phyloP scores from a whole-genome alignment of 331 rosid species.

The Saraca asoca region DNA sequence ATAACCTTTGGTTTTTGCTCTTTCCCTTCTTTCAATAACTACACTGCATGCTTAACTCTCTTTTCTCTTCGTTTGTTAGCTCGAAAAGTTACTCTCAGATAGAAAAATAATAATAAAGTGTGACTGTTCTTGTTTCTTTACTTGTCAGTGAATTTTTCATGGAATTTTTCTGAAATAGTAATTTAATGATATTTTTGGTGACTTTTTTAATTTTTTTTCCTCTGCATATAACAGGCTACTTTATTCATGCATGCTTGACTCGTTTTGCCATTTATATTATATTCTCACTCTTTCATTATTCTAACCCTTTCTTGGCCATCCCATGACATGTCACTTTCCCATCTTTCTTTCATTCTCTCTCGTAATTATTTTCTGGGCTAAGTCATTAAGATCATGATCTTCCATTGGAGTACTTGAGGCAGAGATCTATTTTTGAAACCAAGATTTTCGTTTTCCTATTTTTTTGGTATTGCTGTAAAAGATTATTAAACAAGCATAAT shows the following conservation, averaged over 20 bases:
- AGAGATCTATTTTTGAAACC: not conserved
- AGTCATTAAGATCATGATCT: conserved; percentile 35
- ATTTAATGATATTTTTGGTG: conserved; percentile 34
- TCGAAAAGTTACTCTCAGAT: conserved; percentile 24
- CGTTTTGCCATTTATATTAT: conserved; percentile 43
- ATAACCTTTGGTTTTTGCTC: not conserved
- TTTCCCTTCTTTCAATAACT: conserved; percentile 39
- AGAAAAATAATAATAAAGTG: conserved; percentile 26
- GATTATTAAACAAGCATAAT: no score
- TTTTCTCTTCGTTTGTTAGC: conserved; percentile 26
- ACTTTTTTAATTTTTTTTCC: conserved; percentile 5
- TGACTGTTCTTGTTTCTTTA: not conserved
- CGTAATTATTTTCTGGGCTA: conserved; percentile 24
- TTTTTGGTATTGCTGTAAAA: not conserved
- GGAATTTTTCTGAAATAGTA: conserved; percentile 40
- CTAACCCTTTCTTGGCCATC: conserved; percentile 47
- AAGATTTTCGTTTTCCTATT: conserved; percentile 1
- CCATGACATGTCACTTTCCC: conserved; percentile 51
- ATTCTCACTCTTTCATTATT: conserved; percentile 50
- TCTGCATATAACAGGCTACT: conserved; percentile 40
- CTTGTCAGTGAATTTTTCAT: conserved; percentile 33
- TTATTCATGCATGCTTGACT: conserved; percentile 55
- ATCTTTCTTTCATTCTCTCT: conserved; percentile 32
- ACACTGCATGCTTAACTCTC: conserved; percentile 25
- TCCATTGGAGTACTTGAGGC: conserved; percentile 25